Percentiles rank a stretch among this genome's conserved stretches.
Conservation (phyloP, 1,139 yeast species). For the Arxiozyma telluris region DNA sequence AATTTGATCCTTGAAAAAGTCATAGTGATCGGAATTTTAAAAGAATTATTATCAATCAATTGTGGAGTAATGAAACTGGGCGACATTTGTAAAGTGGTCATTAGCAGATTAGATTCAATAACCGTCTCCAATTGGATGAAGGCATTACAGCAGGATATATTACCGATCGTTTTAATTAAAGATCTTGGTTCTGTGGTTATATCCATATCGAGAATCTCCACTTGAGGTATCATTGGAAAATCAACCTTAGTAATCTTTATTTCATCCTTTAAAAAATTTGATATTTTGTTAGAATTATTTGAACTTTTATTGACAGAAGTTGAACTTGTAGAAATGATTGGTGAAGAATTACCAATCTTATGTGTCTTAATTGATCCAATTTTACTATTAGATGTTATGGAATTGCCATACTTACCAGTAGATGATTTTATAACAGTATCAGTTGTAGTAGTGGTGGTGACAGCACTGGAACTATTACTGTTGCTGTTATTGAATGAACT, state of each 20-base stretch:
- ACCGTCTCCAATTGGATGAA: slow-evolving; percentile 28
- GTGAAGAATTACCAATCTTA: too few species aligned
- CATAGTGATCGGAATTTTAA: slow-evolving; percentile 31
- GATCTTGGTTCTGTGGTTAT: slow-evolving; percentile 24
- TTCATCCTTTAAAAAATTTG: slow-evolving; percentile 24
- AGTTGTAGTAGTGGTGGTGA: background rate
- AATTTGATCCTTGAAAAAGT: slow-evolving; percentile 27
- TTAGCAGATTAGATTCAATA: slow-evolving; percentile 28
- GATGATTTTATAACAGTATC: background rate
- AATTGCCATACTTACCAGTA: too few species aligned
- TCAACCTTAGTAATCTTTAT: slow-evolving; percentile 26
- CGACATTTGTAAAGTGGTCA: slow-evolving; percentile 22
- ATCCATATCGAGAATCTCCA: slow-evolving; percentile 30
- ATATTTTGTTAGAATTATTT: background rate
- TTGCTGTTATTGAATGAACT: slow-evolving; percentile 11
- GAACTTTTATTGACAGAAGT: background rate
- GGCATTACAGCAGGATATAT: slow-evolving; percentile 26
- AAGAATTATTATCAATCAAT: slow-evolving; percentile 29
- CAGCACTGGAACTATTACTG: background rate
- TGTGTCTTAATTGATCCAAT: background rate
- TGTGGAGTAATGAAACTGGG: slow-evolving; percentile 28
- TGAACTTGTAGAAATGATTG: background rate
- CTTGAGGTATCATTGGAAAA: slow-evolving; percentile 26
- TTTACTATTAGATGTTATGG: background rate
- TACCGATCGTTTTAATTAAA: slow-evolving; percentile 28